Evolutionary conservation across 2,329 filamentous ascomycete genomes (phyloP).

Genomic region (Penicillium concentricum): DNA sequence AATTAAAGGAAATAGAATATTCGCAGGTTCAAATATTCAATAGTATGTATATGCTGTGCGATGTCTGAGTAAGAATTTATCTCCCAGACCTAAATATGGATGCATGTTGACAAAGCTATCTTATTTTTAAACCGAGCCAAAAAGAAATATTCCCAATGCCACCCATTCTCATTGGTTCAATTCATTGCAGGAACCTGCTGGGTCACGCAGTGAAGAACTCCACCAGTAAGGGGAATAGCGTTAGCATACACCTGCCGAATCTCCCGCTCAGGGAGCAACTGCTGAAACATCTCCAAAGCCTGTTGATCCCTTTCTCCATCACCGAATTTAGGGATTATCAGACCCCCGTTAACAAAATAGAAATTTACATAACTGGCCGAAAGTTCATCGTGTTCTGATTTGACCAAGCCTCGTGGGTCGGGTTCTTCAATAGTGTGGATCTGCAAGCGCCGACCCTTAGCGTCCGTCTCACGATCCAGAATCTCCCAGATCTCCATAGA

Average conservation of each 20-base stretch:
- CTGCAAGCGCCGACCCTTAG: slow-evolving; percentile 23
- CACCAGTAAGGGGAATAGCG: slow-evolving; percentile 28
- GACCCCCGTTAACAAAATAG: slow-evolving; percentile 30
- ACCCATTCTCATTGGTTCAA: background rate
- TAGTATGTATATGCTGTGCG: background rate
- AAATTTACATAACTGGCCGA: slow-evolving; percentile 30
- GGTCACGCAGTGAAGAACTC: slow-evolving; percentile 32
- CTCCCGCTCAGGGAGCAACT: slow-evolving; percentile 22
- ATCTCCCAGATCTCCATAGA: slow-evolving; percentile 20
- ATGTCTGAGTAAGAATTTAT: background rate
- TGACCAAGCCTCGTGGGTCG: slow-evolving; percentile 8
- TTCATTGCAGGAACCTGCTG: slow-evolving; percentile 23
- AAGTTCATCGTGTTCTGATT: slow-evolving; percentile 17
- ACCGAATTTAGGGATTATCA: slow-evolving; percentile 32
- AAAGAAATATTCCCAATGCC: background rate
- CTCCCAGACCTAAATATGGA: background rate
- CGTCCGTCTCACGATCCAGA: slow-evolving; percentile 19
- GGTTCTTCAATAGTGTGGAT: slow-evolving; percentile 28
- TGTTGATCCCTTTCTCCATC: slow-evolving; percentile 19
- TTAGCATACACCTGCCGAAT: slow-evolving; percentile 27
- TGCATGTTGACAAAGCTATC: background rate
- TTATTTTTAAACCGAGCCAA: background rate
- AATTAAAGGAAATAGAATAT: background rate
- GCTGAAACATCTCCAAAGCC: slow-evolving; percentile 23
- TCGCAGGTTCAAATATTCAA: background rate